These are phyloP conservation scores for Pistacia atlantica DNA, from an alignment of 345 rosid species.

Conservation along the genomic window DNA sequence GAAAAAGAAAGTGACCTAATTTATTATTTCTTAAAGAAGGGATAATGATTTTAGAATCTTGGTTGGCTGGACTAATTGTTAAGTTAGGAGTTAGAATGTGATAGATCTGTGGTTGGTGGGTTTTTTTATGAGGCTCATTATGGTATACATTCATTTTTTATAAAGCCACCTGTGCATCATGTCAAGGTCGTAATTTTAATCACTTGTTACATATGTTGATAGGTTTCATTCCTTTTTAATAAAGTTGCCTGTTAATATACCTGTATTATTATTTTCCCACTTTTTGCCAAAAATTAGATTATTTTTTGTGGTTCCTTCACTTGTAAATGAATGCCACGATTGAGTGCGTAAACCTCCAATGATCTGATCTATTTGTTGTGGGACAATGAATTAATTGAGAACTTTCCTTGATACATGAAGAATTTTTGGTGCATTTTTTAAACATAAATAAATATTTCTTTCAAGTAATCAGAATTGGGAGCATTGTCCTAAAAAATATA, in stretches of 20 bases:
- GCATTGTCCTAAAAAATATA: background rate
- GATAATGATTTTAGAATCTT: background rate
- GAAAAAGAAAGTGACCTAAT: background rate
- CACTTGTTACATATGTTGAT: background rate
- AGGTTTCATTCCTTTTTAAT: background rate
- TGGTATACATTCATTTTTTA: background rate
- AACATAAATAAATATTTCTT: background rate
- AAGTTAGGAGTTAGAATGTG: background rate
- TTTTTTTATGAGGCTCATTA: constrained; percentile 3
- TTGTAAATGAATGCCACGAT: background rate
- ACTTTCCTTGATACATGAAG: background rate
- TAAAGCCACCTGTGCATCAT: background rate
- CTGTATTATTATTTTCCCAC: no score
- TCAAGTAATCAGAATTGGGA: background rate
- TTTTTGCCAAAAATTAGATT: background rate
- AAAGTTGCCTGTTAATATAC: background rate
- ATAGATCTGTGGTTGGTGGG: constrained; percentile 4
- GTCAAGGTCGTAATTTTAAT: background rate
- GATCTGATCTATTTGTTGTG: background rate
- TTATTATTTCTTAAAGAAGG: background rate
- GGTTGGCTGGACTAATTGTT: background rate
- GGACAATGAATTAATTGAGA: background rate
- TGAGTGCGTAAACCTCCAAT: background rate
- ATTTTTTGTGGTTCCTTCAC: background rate
- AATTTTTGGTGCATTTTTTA: background rate